These are phyloP conservation scores for Salvia hispanica DNA, from an alignment of 257 asterid species.

Conservation along the genomic window DNA sequence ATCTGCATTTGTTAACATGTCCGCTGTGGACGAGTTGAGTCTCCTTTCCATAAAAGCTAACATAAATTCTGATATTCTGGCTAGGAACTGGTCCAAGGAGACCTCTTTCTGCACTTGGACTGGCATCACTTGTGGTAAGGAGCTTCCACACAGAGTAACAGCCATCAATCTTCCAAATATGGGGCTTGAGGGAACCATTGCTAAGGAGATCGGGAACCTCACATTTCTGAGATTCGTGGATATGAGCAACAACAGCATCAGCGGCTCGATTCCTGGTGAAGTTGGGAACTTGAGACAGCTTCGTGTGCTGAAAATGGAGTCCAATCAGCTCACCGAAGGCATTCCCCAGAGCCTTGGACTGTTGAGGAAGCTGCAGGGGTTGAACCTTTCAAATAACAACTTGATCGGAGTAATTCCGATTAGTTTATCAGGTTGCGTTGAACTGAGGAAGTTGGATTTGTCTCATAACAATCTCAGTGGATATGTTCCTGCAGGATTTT, in stretches of 20 bases:
- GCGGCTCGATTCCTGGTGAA: neutral
- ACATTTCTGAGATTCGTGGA: conserved; percentile 1
- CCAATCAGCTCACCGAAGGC: neutral
- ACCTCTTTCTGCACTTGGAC: conserved; percentile 29
- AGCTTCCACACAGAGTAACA: conserved; percentile 5
- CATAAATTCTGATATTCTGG: conserved; percentile 11
- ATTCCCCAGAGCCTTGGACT: conserved; percentile 1
- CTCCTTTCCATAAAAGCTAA: neutral
- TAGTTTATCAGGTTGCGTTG: neutral
- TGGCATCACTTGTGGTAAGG: conserved; percentile 18
- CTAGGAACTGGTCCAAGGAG: conserved; percentile 17
- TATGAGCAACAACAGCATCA: conserved; percentile 21
- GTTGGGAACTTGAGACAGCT: conserved; percentile 5
- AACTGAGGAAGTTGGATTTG: neutral
- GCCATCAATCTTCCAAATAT: neutral
- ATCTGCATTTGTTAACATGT: neutral
- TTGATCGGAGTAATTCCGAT: neutral
- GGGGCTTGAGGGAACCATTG: neutral
- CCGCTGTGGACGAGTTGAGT: neutral
- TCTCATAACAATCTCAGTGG: conserved; percentile 16
- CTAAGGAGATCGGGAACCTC: conserved; percentile 11
- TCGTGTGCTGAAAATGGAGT: neutral
- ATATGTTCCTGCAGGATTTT: neutral
- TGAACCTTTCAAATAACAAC: conserved; percentile 2
- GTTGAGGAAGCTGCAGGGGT: neutral